phyloP scores from a whole-genome alignment of 1,284 basidiomycete genomes.

The Trametes pubescens region DNA sequence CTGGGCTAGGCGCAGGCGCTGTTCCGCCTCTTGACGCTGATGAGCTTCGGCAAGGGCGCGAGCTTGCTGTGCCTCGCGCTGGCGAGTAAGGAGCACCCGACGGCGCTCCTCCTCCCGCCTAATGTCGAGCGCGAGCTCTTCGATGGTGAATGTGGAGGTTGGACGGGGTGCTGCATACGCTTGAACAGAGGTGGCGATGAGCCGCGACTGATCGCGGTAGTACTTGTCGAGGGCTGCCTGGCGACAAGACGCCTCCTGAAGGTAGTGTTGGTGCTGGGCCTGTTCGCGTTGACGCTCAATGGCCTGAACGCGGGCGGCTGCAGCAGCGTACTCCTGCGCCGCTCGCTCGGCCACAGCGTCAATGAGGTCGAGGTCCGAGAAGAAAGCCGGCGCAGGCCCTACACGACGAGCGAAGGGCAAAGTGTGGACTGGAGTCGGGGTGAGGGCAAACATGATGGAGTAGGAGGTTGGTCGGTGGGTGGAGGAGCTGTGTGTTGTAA shows the following conservation, averaged over 20 bases:
- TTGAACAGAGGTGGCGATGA: conserved; percentile 9
- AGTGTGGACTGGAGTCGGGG: conserved; percentile 24
- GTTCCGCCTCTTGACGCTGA: conserved; percentile 23
- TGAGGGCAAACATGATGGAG: conserved; percentile 33
- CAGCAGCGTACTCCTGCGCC: conserved; percentile 31
- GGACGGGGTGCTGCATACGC: neutral
- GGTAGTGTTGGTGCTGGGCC: conserved; percentile 16
- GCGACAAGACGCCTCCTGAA: conserved; percentile 22
- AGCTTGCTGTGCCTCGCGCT: conserved; percentile 28
- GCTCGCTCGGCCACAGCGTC: conserved; percentile 31
- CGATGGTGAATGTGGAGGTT: neutral
- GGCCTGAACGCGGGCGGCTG: conserved; percentile 30
- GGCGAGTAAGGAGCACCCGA: conserved; percentile 21
- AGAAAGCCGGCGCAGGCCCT: conserved; percentile 2
- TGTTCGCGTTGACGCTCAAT: conserved; percentile 24
- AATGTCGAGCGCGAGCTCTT: conserved; percentile 19
- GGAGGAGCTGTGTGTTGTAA: conserved; percentile 2
- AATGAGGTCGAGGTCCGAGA: conserved; percentile 24
- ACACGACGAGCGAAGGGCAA: conserved; percentile 2
- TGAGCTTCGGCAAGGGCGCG: conserved; percentile 24
- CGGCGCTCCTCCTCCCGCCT: conserved; percentile 30
- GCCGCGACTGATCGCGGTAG: conserved; percentile 17
- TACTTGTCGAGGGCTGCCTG: conserved; percentile 22
- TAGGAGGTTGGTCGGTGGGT: conserved; percentile 7
- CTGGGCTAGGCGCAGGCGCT: conserved; percentile 7